Evolutionary conservation across 352 stramenopile genomes (phyloP), one percentile per base, ranked within the genome.

Genomic region (Phytopythium montanum): DNA sequence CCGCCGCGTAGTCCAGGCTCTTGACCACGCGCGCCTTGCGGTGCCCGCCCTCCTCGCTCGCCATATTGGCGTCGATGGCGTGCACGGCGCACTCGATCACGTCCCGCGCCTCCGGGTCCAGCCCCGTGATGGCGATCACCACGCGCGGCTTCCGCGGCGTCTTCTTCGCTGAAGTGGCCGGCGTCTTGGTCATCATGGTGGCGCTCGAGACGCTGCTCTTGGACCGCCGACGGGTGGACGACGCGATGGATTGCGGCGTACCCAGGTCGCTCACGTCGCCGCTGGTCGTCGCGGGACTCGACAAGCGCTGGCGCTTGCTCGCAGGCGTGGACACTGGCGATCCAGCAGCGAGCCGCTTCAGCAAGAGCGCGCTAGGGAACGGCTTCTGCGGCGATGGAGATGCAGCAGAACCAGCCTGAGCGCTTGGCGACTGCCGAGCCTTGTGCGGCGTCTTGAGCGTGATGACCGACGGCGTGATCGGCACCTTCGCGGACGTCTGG

Each of bases 51-150:
- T 80, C 77, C 23, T 54, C 41, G 53, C 67, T 74, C 8, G 71
- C 59, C 69, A 83, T 75, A 45, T 75, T 87, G 13, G 81, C 75
- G 41, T 94, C 85, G 50, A 94, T 88, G 10, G 78, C 81, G 54
- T 90, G 80, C 41, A 94, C 82, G 12, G 82, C 79, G n/a, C 79
- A 90, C 58, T 91, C 77, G 23, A 94, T 72, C 19, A 87, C 75
- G 0, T 76, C 64, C 45, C 85, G 69, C 2, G 72, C 68, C 48
- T 88, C 81, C 25, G 68, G 51, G 29, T 86, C 79, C 5, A 92
- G 81, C 23, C 81, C 83, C 0, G 81, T 94, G 55, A 94, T 92
- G 23, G 78, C 76, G 50, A 94, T 90, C 7, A 94, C 69, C 25
- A 75, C 76, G n/a, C 79, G 79, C 36, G 61, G 34, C 28, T 69